These are phyloP conservation scores for Trypanosoma grayi DNA, from an alignment of 208 protist species.

Conservation along the genomic window DNA sequence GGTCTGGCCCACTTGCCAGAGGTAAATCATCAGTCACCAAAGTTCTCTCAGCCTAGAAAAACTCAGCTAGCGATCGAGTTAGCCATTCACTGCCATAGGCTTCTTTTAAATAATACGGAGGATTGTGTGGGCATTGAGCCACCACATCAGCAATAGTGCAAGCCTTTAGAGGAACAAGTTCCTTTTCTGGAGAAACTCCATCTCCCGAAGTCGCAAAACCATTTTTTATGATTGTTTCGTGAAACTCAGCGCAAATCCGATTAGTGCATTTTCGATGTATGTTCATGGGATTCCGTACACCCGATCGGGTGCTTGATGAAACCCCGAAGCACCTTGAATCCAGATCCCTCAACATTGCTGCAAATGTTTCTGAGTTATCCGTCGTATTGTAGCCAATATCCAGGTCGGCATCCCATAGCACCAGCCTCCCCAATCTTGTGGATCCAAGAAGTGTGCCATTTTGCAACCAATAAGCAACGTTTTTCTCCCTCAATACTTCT, in stretches of 20 bases:
- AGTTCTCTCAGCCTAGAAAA: slow-evolving; percentile 44
- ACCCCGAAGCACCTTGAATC: slow-evolving; percentile 53
- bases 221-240: slow-evolving; percentile 40
- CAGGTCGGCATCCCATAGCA: slow-evolving; percentile 86
- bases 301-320: slow-evolving; percentile 26
- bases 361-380: background rate
- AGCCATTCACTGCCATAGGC: slow-evolving; percentile 76
- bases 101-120: slow-evolving; percentile 55
- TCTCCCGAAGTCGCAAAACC: slow-evolving; percentile 36
- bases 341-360: slow-evolving; percentile 28
- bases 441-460: slow-evolving; percentile 80
- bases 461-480: slow-evolving; percentile 55
- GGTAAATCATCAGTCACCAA: background rate
- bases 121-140: slow-evolving; percentile 60
- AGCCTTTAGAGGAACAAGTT: slow-evolving; percentile 56
- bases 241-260: slow-evolving; percentile 77
- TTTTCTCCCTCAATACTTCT: slow-evolving; percentile 34
- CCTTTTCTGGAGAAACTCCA: slow-evolving; percentile 33
- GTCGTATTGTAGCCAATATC: slow-evolving; percentile 49
- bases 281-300: slow-evolving; percentile 28
- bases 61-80: slow-evolving; percentile 49
- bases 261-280: slow-evolving; percentile 72
- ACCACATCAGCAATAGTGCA: slow-evolving; percentile 57
- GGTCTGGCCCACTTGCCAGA: background rate
- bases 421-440: slow-evolving; percentile 58